phyloP scores from a whole-genome alignment of 345 rosid genomes.

The Microcos paniculata region DNA sequence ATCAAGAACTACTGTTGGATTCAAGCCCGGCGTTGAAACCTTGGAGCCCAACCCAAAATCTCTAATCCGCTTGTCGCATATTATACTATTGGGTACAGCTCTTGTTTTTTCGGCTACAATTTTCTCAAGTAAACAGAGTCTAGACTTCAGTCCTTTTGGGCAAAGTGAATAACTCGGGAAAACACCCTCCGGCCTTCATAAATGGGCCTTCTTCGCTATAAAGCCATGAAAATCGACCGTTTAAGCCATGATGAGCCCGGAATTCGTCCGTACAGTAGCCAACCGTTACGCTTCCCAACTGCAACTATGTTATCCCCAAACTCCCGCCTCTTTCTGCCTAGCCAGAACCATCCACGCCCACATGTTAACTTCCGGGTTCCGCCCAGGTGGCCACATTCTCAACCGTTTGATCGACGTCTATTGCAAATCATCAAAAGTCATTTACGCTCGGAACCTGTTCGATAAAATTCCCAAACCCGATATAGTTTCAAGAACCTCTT shows the following conservation, averaged over 20 bases:
- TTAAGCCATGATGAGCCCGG: not conserved
- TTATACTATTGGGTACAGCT: no score
- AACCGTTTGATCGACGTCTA: slow-evolving; percentile 18
- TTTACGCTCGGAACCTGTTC: slow-evolving; percentile 20
- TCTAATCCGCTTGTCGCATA: no score
- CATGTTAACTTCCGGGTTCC: slow-evolving; percentile 20
- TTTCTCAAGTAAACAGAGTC: no score
- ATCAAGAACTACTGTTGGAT: no score
- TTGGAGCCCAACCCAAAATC: no score
- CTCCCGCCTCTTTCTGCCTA: not conserved
- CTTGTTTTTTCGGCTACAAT: no score
- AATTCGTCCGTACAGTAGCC: slow-evolving; percentile 9
- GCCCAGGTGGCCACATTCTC: slow-evolving; percentile 15
- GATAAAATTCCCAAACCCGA: slow-evolving; percentile 19
- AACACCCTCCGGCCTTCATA: not conserved
- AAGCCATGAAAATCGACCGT: not conserved
- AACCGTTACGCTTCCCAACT: slow-evolving; percentile 17
- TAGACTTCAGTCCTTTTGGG: not conserved
- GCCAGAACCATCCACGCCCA: slow-evolving; percentile 17
- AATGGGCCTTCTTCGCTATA: not conserved
- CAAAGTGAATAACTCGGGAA: not conserved
- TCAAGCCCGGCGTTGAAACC: no score
- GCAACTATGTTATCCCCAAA: slow-evolving; percentile 11
- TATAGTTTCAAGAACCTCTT: slow-evolving; percentile 17
- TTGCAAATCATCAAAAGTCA: slow-evolving; percentile 5